A percentile compares a stretch with the other conserved stretches of the same genome.
Conservation (phyloP, 768 basidiomycete species). For the Collybia sordida region DNA sequence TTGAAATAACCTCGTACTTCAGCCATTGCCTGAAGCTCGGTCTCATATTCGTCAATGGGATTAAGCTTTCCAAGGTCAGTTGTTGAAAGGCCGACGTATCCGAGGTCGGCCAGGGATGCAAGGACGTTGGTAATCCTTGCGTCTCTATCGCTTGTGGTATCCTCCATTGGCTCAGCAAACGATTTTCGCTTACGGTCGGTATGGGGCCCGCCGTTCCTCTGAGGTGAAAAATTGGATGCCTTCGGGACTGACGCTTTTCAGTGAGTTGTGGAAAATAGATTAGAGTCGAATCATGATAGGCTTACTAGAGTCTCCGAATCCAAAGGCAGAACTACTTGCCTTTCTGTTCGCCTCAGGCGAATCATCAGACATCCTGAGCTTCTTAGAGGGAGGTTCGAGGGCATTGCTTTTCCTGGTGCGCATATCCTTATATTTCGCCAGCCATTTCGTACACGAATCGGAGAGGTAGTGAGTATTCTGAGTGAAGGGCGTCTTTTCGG, state of each 20-base stretch:
- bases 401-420: constrained; percentile 16
- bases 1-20: constrained; percentile 46
- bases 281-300: too few relatives aligned
- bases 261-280: too few relatives aligned
- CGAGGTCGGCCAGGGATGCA: constrained; percentile 24
- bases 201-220: too few relatives aligned
- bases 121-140: constrained; percentile 22
- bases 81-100: constrained; percentile 22
- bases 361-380: not conserved
- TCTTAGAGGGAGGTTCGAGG: constrained; percentile 4
- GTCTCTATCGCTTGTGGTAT: too few relatives aligned
- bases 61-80: constrained; percentile 32
- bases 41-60: constrained; percentile 35
- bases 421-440: constrained; percentile 33
- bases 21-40: constrained; percentile 41
- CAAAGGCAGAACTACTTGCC: not conserved
- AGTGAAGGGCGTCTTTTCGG: constrained; percentile 40
- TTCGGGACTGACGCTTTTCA: too few relatives aligned
- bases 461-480: constrained; percentile 41
- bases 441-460: constrained; percentile 30
- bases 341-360: not conserved
- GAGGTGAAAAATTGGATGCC: too few relatives aligned
- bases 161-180: not conserved
- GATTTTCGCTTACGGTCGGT: too few relatives aligned
- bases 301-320: not conserved